Percentiles rank a stretch among this genome's conserved stretches.
phyloP scores from a whole-genome alignment of 345 rosid species.

The Lepidium aucheri region DNA sequence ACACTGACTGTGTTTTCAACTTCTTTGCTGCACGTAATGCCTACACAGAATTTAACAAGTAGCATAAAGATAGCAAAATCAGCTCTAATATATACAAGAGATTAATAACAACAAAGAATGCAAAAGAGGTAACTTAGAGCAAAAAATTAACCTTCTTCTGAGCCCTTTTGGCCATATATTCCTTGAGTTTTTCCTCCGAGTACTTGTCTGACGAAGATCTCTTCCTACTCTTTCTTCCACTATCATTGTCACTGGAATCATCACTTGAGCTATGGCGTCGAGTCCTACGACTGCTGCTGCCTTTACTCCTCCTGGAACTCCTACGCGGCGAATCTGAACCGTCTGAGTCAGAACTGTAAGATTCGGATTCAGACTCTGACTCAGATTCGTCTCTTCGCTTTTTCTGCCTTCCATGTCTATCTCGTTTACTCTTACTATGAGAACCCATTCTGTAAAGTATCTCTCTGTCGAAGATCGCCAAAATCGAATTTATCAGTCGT shows the following conservation, averaged over 20 bases:
- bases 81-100: background rate
- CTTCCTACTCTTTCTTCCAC: slow-evolving; percentile 37
- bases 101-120: background rate
- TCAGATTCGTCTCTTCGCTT: slow-evolving; percentile 26
- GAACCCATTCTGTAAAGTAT: slow-evolving; percentile 7
- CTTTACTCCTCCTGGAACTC: slow-evolving; percentile 31
- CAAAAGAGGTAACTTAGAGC: background rate
- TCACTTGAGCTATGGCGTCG: slow-evolving; percentile 17
- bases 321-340: slow-evolving; percentile 27
- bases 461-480: background rate
- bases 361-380: slow-evolving; percentile 26
- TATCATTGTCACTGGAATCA: slow-evolving; percentile 32
- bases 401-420: background rate
- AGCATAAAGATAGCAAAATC: background rate
- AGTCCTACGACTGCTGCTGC: slow-evolving; percentile 22
- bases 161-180: slow-evolving; percentile 67
- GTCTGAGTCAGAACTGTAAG: slow-evolving; percentile 27
- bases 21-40: slow-evolving; percentile 74
- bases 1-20: slow-evolving; percentile 58
- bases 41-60: slow-evolving; percentile 27
- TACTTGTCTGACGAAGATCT: slow-evolving; percentile 36
- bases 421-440: slow-evolving; percentile 19
- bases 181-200: slow-evolving; percentile 60
- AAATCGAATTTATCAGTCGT: background rate
- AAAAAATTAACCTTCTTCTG: slow-evolving; percentile 55